These are phyloP conservation scores for Tolypocladium guangdongense DNA, from an alignment of 2,329 filamentous ascomycete species.

Conservation along the genomic window DNA sequence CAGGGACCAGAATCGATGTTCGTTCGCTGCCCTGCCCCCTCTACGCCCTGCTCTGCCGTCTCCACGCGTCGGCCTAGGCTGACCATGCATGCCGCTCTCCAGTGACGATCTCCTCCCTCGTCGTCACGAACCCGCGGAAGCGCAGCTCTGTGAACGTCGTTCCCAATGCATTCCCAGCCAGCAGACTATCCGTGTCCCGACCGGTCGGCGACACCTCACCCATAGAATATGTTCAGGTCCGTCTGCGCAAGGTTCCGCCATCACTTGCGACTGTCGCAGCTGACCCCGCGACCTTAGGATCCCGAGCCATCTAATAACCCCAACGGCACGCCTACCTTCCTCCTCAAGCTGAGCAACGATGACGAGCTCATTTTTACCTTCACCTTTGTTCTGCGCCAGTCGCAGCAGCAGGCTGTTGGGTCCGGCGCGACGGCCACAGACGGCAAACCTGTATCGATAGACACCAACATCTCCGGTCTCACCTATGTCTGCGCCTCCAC, in stretches of 20 bases:
- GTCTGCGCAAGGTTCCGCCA: slow-evolving; percentile 10
- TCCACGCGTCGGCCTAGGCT: slow-evolving; percentile 1
- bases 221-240: slow-evolving; percentile 87
- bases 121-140: slow-evolving; percentile 68
- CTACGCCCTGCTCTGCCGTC: slow-evolving; percentile 5
- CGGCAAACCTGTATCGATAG: slow-evolving; percentile 35
- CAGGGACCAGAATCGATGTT: slow-evolving; percentile 87
- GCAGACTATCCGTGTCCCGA: slow-evolving; percentile 61
- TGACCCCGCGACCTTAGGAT: slow-evolving; percentile 45
- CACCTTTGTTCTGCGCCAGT: slow-evolving; percentile 66
- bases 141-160: slow-evolving; percentile 66
- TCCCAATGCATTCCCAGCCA: slow-evolving; percentile 82
- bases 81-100: slow-evolving; percentile 12
- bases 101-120: slow-evolving; percentile 83
- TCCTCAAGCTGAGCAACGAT: slow-evolving; percentile 79
- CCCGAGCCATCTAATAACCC: slow-evolving; percentile 47
- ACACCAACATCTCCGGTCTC: slow-evolving; percentile 76
- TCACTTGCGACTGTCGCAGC: slow-evolving; percentile 3
- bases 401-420: slow-evolving; percentile 23
- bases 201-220: slow-evolving; percentile 62
- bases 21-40: slow-evolving; percentile 22
- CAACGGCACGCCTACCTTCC: slow-evolving; percentile 54
- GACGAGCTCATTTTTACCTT: slow-evolving; percentile 92
- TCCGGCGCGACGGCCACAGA: slow-evolving; percentile 36
- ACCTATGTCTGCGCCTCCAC: slow-evolving; percentile 89